A percentile compares a stretch with the other conserved stretches of the same genome.
These are phyloP conservation scores for Hypoxylon lienhwacheense DNA, from an alignment of 495 filamentous ascomycete species.

Conservation along the genomic window DNA sequence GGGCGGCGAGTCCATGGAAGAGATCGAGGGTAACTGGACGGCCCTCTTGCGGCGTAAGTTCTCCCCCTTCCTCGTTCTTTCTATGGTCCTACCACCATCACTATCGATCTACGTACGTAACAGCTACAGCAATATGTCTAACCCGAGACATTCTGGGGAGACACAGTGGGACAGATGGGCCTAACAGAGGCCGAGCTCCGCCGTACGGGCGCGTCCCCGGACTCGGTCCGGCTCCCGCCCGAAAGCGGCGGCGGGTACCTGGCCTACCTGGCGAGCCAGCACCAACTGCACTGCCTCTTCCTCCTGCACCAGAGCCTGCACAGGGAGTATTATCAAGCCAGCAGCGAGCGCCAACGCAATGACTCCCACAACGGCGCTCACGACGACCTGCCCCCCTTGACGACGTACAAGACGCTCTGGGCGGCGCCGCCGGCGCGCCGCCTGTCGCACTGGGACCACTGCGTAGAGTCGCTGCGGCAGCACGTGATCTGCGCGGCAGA, in stretches of 20 bases:
- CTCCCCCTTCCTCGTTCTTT: too few relatives aligned
- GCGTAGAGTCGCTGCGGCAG: constrained; percentile 13
- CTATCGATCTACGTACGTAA: too few relatives aligned
- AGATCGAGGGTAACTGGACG: constrained; percentile 4
- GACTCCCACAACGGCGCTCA: too few relatives aligned
- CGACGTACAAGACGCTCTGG: neutral
- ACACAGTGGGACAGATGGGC: constrained; percentile 5
- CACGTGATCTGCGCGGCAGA: constrained; percentile 10
- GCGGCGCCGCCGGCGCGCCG: constrained; percentile 1
- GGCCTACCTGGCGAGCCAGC: constrained; percentile 6
- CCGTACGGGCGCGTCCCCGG: neutral
- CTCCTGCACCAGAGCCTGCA: constrained; percentile 9
- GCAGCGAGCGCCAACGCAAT: neutral
- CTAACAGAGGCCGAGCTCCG: neutral
- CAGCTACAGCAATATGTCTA: too few relatives aligned
- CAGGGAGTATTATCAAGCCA: neutral
- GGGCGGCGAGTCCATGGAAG: neutral
- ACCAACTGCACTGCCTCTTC: constrained; percentile 10
- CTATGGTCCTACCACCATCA: too few relatives aligned
- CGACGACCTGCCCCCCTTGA: neutral
- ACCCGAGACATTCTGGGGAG: neutral
- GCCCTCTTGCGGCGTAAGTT: neutral
- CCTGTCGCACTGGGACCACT: constrained; percentile 14
- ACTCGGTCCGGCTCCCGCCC: constrained; percentile 1
- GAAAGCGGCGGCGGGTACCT: constrained; percentile 5